Percentiles rank a stretch among this genome's conserved stretches.
phyloP scores from a whole-genome alignment of 805 yeast genomes.

The Candida insectorum region DNA sequence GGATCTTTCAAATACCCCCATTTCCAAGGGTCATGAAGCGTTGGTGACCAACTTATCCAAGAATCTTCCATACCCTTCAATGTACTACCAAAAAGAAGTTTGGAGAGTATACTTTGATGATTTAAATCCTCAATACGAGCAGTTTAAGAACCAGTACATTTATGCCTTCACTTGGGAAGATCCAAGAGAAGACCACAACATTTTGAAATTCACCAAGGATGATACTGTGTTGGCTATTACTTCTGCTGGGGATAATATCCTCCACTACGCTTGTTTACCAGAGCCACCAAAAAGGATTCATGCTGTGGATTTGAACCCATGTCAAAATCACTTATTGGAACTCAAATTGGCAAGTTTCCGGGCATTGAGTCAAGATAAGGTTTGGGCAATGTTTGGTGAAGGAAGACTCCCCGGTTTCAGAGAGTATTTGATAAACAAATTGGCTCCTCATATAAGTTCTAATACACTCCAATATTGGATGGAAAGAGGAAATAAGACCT shows the following conservation, averaged over 20 bases:
- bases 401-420: slow-evolving; percentile 56
- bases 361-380: slow-evolving; percentile 50
- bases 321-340: slow-evolving; percentile 77
- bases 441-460: slow-evolving; percentile 72
- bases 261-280: slow-evolving; percentile 69
- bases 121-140: slow-evolving; percentile 59
- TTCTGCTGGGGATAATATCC: slow-evolving; percentile 81
- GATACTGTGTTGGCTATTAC: slow-evolving; percentile 82
- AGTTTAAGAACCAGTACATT: slow-evolving; percentile 75
- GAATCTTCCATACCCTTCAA: slow-evolving; percentile 74
- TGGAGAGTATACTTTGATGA: slow-evolving; percentile 84
- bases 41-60: slow-evolving; percentile 59
- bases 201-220: slow-evolving; percentile 54
- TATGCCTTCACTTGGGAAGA: slow-evolving; percentile 93
- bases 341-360: slow-evolving; percentile 71
- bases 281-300: slow-evolving; percentile 75
- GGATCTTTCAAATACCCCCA: slow-evolving; percentile 17
- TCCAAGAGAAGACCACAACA: slow-evolving; percentile 73
- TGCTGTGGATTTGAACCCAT: slow-evolving; percentile 82
- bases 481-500: slow-evolving; percentile 57
- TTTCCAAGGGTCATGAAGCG: slow-evolving; percentile 75
- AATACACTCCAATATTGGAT: slow-evolving; percentile 82
- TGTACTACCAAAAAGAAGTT: slow-evolving; percentile 71
- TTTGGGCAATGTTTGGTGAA: slow-evolving; percentile 76
- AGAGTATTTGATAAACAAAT: slow-evolving; percentile 44